Conservation (phyloP, 352 stramenopile genomes). For the Pythium vanterpoolii region DNA sequence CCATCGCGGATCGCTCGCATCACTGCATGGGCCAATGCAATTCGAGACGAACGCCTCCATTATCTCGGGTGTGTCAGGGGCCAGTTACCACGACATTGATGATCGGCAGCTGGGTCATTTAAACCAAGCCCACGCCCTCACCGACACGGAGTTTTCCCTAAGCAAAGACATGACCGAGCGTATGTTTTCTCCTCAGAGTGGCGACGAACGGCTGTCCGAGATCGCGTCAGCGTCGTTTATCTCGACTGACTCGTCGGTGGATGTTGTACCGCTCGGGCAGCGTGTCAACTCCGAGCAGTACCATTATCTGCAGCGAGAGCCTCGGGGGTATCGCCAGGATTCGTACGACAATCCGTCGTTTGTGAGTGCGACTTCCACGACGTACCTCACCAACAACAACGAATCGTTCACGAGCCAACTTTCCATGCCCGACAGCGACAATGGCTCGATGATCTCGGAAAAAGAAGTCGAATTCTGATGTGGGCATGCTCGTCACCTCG, state of each 20-base stretch:
- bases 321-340: neutral
- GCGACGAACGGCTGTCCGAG: neutral
- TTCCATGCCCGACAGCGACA: slow-evolving; percentile 14
- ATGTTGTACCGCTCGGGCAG: slow-evolving; percentile 4
- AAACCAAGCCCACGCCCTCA: slow-evolving; percentile 28
- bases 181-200: slow-evolving; percentile 42
- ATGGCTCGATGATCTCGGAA: neutral
- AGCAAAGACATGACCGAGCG: slow-evolving; percentile 16
- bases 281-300: neutral
- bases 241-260: slow-evolving; percentile 12
- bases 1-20: slow-evolving; percentile 3
- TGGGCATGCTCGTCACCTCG: neutral
- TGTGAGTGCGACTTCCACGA: slow-evolving; percentile 17
- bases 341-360: slow-evolving; percentile 8
- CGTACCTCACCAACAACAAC: slow-evolving; percentile 24
- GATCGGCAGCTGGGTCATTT: slow-evolving; percentile 22
- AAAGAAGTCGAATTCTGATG: slow-evolving; percentile 15
- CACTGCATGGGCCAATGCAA: neutral
- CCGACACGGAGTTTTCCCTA: slow-evolving; percentile 38
- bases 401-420: slow-evolving; percentile 21
- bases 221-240: slow-evolving; percentile 4
- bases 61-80: slow-evolving; percentile 37
- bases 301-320: neutral
- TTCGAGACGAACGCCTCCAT: slow-evolving; percentile 40
- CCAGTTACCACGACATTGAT: slow-evolving; percentile 44